Percentiles rank a stretch among this genome's conserved stretches.
Evolutionary conservation across 192 early-diverging fungal species (phyloP).

Genomic region (Spinellus fusiger): DNA sequence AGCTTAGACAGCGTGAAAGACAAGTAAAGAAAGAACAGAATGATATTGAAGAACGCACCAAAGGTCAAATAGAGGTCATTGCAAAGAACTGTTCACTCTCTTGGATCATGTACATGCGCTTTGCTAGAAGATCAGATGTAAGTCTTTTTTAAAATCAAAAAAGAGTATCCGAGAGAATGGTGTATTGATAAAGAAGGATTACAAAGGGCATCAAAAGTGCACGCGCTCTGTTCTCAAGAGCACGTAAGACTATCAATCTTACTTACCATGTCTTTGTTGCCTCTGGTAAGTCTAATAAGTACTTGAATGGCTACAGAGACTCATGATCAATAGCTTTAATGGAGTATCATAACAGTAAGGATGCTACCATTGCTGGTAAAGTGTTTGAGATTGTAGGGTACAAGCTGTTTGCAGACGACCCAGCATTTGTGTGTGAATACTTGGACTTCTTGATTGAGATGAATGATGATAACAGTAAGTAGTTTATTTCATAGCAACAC

Average conservation of each 20-base stretch:
- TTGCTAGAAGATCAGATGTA: conserved; percentile 71
- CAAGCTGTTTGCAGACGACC: conserved; percentile 70
- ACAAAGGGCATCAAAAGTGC: conserved; percentile 58
- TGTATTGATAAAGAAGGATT: not conserved
- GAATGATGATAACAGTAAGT: conserved; percentile 84
- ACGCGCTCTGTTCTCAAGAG: conserved; percentile 70
- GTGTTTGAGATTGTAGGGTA: conserved; percentile 82
- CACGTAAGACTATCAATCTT: conserved; percentile 64
- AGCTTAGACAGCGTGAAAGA: conserved; percentile 46
- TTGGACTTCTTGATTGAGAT: conserved; percentile 81
- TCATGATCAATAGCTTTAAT: conserved; percentile 63
- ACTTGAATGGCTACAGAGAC: not conserved
- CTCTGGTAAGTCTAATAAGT: conserved; percentile 41
- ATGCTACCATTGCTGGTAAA: conserved; percentile 72
- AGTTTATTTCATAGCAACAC: not conserved
- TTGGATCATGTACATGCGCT: conserved; percentile 89
- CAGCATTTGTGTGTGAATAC: conserved; percentile 74
- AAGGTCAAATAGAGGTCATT: conserved; percentile 48
- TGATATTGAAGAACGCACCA: conserved; percentile 52
- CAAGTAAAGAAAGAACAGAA: conserved; percentile 51
- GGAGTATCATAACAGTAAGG: conserved; percentile 91
- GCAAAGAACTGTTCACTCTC: conserved; percentile 57
- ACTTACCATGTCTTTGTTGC: conserved; percentile 88
- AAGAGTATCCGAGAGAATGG: not conserved
- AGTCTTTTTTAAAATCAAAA: conserved; percentile 5